A percentile compares a stretch with the other conserved stretches of the same genome.
These are phyloP conservation scores for Aspergillus campestris DNA, from an alignment of 495 filamentous ascomycete genomes.

Conservation along the genomic window DNA sequence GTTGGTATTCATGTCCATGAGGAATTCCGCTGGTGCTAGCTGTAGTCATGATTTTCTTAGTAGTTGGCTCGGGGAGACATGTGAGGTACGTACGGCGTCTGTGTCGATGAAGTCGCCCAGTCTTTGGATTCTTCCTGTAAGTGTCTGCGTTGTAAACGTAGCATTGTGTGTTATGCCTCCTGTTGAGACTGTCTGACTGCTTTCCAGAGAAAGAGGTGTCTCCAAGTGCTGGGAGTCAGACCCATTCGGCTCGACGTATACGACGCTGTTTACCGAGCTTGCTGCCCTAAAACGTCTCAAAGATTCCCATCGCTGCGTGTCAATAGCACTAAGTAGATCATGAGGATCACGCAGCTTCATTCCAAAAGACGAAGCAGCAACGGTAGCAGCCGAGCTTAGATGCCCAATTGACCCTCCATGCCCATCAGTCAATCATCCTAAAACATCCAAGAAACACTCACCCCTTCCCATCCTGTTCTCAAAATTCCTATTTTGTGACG, in stretches of 20 bases:
- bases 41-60: too few relatives aligned
- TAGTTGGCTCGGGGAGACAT: too few relatives aligned
- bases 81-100: slow-evolving; percentile 16
- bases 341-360: slow-evolving; percentile 30
- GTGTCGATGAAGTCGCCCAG: slow-evolving; percentile 38
- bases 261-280: too few relatives aligned
- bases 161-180: too few relatives aligned
- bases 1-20: slow-evolving; percentile 17
- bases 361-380: slow-evolving; percentile 32
- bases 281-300: slow-evolving; percentile 1
- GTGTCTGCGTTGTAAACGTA: background rate
- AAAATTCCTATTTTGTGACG: slow-evolving; percentile 41
- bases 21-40: slow-evolving; percentile 26
- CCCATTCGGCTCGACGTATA: too few relatives aligned
- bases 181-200: too few relatives aligned
- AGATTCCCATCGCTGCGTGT: slow-evolving; percentile 12
- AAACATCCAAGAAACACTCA: slow-evolving; percentile 4
- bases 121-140: slow-evolving; percentile 21
- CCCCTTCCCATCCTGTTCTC: slow-evolving; percentile 42
- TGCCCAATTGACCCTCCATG: slow-evolving; percentile 32
- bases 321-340: slow-evolving; percentile 18
- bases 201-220: too few relatives aligned
- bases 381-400: slow-evolving; percentile 31
- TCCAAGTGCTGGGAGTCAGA: too few relatives aligned
- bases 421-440: background rate